Evolutionary conservation across 169 alveolate genomes (phyloP), one percentile per base, ranked within the genome.

Genomic region (Plasmodium ovale): DNA sequence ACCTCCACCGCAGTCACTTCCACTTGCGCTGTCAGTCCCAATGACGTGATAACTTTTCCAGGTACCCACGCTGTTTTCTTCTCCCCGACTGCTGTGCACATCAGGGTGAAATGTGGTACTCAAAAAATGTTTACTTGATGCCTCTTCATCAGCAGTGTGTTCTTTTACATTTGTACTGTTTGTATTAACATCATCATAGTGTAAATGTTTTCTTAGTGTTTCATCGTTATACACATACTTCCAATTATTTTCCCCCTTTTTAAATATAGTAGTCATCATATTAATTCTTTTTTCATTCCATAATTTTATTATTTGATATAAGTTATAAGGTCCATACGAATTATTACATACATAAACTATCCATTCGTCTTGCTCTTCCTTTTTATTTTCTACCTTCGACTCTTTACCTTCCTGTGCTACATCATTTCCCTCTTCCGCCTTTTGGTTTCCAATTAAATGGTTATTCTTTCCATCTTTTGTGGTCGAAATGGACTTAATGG

Each of bases 211-310:
- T 85, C 29, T 70, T 69, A 85, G 58, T 33, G 56, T 69, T 21
- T 85, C 87, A 69, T 85, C 85, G 49, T 85, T 85, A 72, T 39
- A 54, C 14, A 85, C 35, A 85, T 68, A 85, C 31, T 85, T 85
- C 91, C 91, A 85, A 60, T 85, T 85, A 37, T 23, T 60, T 10
- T 85, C 91, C 23, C 91, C 91, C 21, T 69, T 85, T 85, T 69
- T 85, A 69, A 54, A 85, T 49, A 85, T 64, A 27, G 31, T 9
- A 19, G 91, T 68, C 91, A 85, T 85, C 39, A 58, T 35, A 27
- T 85, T 85, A 54, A 85, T 68, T 85, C 85, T 85, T 29, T 69
- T 68, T 68, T 68, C 73, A 68, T 59, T 85, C 77, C 85, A 70
- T 25, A 85, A 62, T 56, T 68, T 25, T n/a, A 68, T 68, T 33